phyloP scores from a whole-genome alignment of 2,329 filamentous ascomycete genomes.

The Monilinia aucupariae region DNA sequence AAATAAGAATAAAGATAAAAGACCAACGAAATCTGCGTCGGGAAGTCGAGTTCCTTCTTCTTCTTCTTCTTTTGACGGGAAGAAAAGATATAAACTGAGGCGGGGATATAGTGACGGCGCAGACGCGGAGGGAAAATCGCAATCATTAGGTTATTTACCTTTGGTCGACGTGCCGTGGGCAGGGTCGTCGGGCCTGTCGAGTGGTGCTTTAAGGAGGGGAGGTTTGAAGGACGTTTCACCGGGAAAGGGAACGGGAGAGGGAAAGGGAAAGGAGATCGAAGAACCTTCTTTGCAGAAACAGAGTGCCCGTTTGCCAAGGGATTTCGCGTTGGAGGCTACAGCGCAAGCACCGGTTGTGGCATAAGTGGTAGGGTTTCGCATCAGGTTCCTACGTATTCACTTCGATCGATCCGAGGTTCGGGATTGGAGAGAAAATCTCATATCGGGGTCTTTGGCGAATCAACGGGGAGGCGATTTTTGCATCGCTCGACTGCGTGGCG shows the following conservation, averaged over 20 bases:
- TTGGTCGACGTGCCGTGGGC: not conserved
- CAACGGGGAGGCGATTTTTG: not conserved
- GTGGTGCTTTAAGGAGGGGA: not conserved
- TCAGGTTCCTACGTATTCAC: not conserved
- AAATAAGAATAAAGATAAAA: not conserved
- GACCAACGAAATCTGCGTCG: conserved; percentile 1
- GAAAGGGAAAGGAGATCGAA: not conserved
- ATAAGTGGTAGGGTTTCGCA: conserved; percentile 3
- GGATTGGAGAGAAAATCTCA: not conserved
- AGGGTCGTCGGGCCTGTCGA: not conserved
- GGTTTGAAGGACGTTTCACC: not conserved
- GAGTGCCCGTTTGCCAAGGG: not conserved
- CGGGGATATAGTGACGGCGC: too few relatives aligned
- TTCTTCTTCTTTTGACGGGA: not conserved
- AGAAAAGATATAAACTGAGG: not conserved
- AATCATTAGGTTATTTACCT: conserved; percentile 15
- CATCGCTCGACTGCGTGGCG: not conserved
- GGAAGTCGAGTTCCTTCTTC: not conserved
- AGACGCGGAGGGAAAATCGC: not conserved
- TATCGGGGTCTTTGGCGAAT: not conserved
- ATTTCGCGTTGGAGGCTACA: not conserved
- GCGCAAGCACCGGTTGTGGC: not conserved
- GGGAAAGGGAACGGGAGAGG: too few relatives aligned
- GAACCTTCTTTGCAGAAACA: not conserved
- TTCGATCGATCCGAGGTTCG: not conserved